These are phyloP conservation scores for Globisporangium barbulae DNA, from an alignment of 352 stramenopile species.

Conservation along the genomic window DNA sequence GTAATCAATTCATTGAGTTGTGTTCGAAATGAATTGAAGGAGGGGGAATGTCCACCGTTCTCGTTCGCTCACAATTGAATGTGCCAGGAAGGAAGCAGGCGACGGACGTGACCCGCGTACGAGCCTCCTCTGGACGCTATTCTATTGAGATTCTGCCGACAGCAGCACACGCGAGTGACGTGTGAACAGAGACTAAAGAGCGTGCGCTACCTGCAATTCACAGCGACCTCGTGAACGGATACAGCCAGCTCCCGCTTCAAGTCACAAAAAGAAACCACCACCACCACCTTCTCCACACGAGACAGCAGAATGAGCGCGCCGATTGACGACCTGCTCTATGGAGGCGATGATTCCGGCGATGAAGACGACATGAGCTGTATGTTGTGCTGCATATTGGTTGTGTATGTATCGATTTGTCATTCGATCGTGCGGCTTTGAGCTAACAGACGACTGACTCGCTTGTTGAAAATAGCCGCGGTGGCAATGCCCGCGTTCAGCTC, in stretches of 20 bases:
- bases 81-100: background rate
- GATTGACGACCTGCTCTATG: constrained; percentile 82
- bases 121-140: background rate
- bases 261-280: constrained; percentile 7
- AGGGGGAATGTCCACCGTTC: no score
- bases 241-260: background rate
- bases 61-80: constrained; percentile 18
- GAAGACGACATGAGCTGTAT: constrained; percentile 69
- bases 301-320: constrained; percentile 65
- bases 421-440: background rate
- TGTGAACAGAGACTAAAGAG: background rate
- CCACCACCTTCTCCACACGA: background rate
- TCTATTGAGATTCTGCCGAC: background rate
- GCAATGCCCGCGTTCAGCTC: constrained; percentile 37
- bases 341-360: constrained; percentile 77
- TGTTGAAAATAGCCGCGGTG: constrained; percentile 2
- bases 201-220: background rate
- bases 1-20: no score
- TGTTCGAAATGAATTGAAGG: no score
- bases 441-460: background rate
- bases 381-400: constrained; percentile 11
- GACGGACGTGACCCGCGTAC: background rate
- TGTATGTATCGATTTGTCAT: background rate
- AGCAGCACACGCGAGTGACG: background rate
- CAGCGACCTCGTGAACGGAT: background rate